phyloP scores from a whole-genome alignment of 1,284 basidiomycete species.

The Volvariella volvacea region DNA sequence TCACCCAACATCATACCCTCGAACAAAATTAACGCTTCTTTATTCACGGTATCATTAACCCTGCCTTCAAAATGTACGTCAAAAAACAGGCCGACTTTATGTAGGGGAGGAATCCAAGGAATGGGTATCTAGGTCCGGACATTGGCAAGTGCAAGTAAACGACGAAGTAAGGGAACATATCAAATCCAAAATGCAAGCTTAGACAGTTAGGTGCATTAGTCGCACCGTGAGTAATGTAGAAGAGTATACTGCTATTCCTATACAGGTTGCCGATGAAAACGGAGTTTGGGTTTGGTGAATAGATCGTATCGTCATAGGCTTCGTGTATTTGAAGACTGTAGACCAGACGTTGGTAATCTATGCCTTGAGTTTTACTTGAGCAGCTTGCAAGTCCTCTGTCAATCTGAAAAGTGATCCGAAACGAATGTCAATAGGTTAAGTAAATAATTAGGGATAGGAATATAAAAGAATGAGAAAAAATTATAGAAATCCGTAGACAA shows the following conservation, averaged over 20 bases:
- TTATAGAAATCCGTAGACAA: conserved; percentile 49
- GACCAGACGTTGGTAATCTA: neutral
- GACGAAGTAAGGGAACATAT: neutral
- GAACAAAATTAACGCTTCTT: too few species aligned
- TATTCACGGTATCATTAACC: too few species aligned
- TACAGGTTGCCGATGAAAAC: neutral
- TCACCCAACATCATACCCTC: too few species aligned
- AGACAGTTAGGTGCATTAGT: neutral
- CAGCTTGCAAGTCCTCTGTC: conserved; percentile 53
- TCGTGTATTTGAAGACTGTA: neutral
- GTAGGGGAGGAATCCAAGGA: too few species aligned
- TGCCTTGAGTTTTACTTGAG: neutral
- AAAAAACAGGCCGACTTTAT: too few species aligned
- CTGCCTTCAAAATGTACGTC: neutral
- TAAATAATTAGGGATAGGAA: conserved; percentile 10
- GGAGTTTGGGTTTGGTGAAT: neutral
- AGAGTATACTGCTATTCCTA: neutral
- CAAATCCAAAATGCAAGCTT: neutral
- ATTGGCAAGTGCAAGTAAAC: neutral
- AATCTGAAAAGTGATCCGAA: conserved; percentile 36
- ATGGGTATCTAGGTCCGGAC: neutral
- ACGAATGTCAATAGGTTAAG: conserved; percentile 26
- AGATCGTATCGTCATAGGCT: neutral
- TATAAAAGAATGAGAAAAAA: conserved; percentile 13
- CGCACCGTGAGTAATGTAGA: conserved; percentile 1